These are phyloP conservation scores for Rasamsonia emersonii DNA, from an alignment of 2,329 filamentous ascomycete genomes.

Conservation along the genomic window DNA sequence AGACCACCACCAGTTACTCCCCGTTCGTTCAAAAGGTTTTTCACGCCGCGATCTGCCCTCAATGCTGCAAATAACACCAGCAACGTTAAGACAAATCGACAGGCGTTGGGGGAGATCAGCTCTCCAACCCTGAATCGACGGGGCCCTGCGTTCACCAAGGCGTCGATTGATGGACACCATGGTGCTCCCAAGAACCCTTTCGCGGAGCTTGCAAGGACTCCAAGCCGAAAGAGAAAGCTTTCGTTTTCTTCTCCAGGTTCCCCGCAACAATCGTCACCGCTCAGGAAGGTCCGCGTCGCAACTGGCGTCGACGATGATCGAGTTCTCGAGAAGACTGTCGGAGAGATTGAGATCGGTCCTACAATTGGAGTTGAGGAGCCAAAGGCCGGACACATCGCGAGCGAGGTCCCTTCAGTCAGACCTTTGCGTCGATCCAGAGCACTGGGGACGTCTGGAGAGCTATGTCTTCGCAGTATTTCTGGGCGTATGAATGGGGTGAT, in stretches of 20 bases:
- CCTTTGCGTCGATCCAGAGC: conserved; percentile 29
- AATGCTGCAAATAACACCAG: conserved; percentile 24
- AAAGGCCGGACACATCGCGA: conserved; percentile 12
- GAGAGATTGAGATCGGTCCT: conserved; percentile 17
- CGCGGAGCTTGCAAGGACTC: conserved; percentile 25
- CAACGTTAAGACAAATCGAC: conserved; percentile 32
- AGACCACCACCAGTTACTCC: conserved; percentile 42
- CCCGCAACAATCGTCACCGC: conserved; percentile 41
- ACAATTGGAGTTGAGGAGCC: conserved; percentile 11
- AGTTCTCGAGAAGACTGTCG: conserved; percentile 18
- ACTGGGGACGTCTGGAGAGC: conserved; percentile 27
- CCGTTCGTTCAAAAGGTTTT: conserved; percentile 43
- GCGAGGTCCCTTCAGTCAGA: conserved; percentile 17
- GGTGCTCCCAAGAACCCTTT: conserved; percentile 19
- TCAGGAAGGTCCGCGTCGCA: conserved; percentile 33
- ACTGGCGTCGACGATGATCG: conserved; percentile 22
- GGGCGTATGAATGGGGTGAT: conserved; percentile 25
- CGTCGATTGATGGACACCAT: conserved; percentile 23
- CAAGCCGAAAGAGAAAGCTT: conserved; percentile 39
- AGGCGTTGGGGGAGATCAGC: conserved; percentile 37
- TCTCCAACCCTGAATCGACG: conserved; percentile 35
- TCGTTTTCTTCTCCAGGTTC: conserved; percentile 38
- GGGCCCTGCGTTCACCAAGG: conserved; percentile 33
- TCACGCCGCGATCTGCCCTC: conserved; percentile 39
- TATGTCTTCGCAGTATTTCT: conserved; percentile 31